Evolutionary conservation across 139 green algal species (phyloP).

Genomic region (Deuterostichococcus epilithicus): DNA sequence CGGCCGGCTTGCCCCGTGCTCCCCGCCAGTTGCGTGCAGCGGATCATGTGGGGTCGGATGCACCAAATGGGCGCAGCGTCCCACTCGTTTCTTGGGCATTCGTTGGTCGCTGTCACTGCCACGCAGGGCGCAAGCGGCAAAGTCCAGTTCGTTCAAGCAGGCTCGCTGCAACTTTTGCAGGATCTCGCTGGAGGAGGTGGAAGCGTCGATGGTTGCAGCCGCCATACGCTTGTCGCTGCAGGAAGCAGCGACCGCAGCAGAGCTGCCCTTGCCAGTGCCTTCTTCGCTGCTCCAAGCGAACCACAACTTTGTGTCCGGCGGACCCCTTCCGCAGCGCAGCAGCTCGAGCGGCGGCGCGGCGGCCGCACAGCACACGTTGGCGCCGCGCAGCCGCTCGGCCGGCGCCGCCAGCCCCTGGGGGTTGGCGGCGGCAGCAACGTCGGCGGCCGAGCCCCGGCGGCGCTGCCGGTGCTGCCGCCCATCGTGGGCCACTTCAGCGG

Average conservation of each 20-base stretch:
- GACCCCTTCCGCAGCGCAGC: no score
- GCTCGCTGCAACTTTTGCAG: background rate
- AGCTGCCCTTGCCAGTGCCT: background rate
- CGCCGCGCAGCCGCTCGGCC: no score
- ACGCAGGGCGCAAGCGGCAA: no score
- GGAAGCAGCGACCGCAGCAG: background rate
- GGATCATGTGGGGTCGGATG: no score
- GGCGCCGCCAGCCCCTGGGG: no score
- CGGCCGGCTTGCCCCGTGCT: background rate
- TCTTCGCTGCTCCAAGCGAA: background rate
- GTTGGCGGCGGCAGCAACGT: background rate
- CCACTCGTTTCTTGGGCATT: no score
- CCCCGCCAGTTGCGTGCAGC: no score
- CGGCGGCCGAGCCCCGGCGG: no score
- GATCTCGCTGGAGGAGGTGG: background rate
- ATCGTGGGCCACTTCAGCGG: background rate
- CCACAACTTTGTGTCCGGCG: background rate
- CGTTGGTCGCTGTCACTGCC: background rate
- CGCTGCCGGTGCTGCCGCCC: background rate
- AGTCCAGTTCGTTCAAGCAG: no score
- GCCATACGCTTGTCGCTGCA: background rate
- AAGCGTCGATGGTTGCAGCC: background rate
- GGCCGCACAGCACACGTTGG: no score
- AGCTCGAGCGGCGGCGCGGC: no score
- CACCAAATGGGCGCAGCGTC: no score